Percentiles rank a stretch among this genome's conserved stretches.
phyloP scores from a whole-genome alignment of 176 grass and related monocot species.

The Carex littledalei region DNA sequence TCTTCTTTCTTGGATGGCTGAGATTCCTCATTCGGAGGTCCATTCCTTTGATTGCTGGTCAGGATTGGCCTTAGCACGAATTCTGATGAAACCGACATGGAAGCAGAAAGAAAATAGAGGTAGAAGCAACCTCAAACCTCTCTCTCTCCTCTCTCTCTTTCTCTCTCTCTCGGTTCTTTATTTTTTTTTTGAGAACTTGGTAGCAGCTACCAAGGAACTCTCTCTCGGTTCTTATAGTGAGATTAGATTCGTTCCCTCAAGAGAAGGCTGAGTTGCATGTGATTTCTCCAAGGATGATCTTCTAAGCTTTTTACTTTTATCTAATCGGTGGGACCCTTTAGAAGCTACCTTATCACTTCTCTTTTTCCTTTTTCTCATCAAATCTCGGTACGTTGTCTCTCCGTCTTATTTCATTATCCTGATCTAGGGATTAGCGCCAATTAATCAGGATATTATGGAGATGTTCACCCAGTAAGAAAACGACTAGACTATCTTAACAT shows the following conservation, averaged over 20 bases:
- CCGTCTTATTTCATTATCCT: not conserved
- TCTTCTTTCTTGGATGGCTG: not conserved
- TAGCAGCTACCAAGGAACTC: too few relatives aligned
- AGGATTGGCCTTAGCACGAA: not conserved
- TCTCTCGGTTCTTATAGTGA: not conserved
- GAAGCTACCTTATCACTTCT: not conserved
- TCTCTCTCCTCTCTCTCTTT: not conserved
- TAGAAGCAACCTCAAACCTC: not conserved
- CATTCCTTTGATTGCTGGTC: not conserved
- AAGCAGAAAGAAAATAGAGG: not conserved
- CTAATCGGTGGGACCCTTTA: not conserved
- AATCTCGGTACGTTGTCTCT: not conserved
- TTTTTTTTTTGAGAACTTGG: too few relatives aligned
- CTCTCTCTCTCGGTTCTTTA: too few relatives aligned
- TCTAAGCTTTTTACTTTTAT: slow-evolving; percentile 8
- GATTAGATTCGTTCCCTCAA: not conserved
- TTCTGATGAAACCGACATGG: slow-evolving; percentile 10
- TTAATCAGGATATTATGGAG: not conserved
- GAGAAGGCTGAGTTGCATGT: slow-evolving; percentile 1
- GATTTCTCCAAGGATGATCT: slow-evolving; percentile 14
- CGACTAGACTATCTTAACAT: not conserved
- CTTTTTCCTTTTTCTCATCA: not conserved
- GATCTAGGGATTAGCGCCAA: not conserved
- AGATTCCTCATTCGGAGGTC: not conserved
- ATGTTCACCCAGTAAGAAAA: not conserved